A percentile compares a stretch with the other conserved stretches of the same genome.
These are phyloP conservation scores for Mycena citricolor DNA, from an alignment of 1,284 basidiomycete genomes.

Conservation along the genomic window DNA sequence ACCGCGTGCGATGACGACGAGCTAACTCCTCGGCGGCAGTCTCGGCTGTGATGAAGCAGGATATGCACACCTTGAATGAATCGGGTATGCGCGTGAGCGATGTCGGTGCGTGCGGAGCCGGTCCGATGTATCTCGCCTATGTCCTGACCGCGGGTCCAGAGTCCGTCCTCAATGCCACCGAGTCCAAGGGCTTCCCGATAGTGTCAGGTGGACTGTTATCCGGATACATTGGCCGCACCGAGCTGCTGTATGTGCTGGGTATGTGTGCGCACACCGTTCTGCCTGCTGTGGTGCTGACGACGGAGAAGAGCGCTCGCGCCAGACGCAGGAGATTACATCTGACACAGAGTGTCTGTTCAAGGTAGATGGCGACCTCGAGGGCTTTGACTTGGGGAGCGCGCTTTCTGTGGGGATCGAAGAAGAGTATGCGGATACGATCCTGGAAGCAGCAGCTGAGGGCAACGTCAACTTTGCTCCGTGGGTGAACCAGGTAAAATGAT, in stretches of 20 bases:
- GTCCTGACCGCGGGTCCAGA: constrained; percentile 44
- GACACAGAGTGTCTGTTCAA: constrained; percentile 76
- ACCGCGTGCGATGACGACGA: constrained; percentile 3
- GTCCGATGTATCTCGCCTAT: background rate
- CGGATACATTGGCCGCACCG: constrained; percentile 88
- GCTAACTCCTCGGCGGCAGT: constrained; percentile 48
- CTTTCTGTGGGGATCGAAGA: constrained; percentile 64
- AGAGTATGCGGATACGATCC: constrained; percentile 60
- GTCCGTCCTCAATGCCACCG: constrained; percentile 62
- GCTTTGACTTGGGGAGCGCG: constrained; percentile 48
- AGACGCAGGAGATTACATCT: constrained; percentile 57
- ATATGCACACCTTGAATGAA: constrained; percentile 72
- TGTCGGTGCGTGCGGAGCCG: constrained; percentile 57
- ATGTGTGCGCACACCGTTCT: constrained; percentile 25
- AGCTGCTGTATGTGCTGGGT: constrained; percentile 87
- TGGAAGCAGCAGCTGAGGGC: constrained; percentile 52
- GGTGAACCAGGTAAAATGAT: constrained; percentile 79
- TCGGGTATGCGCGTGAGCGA: constrained; percentile 76
- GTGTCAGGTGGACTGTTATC: constrained; percentile 70
- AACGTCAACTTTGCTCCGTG: constrained; percentile 83
- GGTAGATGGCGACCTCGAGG: constrained; percentile 46
- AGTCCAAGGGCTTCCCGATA: constrained; percentile 92
- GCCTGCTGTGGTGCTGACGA: background rate
- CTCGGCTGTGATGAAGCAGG: constrained; percentile 84
- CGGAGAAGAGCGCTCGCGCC: constrained; percentile 65